These are phyloP conservation scores for Penicillium capsulatum DNA, from an alignment of 2,329 filamentous ascomycete species.

Conservation along the genomic window DNA sequence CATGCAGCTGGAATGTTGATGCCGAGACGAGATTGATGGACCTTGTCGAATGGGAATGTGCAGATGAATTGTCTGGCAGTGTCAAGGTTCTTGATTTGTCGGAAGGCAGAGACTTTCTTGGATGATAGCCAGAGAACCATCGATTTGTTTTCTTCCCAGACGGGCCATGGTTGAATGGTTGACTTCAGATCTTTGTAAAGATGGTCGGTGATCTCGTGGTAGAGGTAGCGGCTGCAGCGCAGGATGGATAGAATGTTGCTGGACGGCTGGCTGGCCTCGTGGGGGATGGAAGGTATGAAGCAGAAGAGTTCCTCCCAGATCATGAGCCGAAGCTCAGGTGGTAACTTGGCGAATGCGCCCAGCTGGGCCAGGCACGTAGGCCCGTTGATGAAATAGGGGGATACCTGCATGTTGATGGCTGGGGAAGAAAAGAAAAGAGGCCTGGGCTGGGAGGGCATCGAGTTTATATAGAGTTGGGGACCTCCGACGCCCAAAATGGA, in stretches of 20 bases:
- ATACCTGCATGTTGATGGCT: neutral
- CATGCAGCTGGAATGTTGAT: too few species aligned
- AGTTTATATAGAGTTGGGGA: neutral
- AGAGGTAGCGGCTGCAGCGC: conserved; percentile 1
- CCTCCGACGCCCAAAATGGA: neutral
- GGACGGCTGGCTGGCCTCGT: neutral
- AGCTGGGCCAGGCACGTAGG: neutral
- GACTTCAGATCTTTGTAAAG: neutral
- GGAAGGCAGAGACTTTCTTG: neutral
- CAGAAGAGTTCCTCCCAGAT: conserved; percentile 5
- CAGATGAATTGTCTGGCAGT: neutral
- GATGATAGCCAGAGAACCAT: neutral
- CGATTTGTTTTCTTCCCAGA: neutral
- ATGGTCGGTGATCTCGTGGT: conserved; percentile 5
- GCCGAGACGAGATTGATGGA: too few species aligned
- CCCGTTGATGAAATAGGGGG: neutral
- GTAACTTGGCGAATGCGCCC: conserved; percentile 2
- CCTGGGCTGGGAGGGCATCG: neutral
- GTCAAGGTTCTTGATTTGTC: neutral
- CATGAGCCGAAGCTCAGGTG: conserved; percentile 3
- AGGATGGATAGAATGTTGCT: conserved; percentile 3
- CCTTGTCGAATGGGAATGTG: too few species aligned
- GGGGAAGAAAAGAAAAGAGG: neutral
- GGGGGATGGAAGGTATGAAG: neutral
- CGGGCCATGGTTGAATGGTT: neutral